phyloP scores from a whole-genome alignment of 1,284 basidiomycete genomes.

The Rhodotorula sp. region DNA sequence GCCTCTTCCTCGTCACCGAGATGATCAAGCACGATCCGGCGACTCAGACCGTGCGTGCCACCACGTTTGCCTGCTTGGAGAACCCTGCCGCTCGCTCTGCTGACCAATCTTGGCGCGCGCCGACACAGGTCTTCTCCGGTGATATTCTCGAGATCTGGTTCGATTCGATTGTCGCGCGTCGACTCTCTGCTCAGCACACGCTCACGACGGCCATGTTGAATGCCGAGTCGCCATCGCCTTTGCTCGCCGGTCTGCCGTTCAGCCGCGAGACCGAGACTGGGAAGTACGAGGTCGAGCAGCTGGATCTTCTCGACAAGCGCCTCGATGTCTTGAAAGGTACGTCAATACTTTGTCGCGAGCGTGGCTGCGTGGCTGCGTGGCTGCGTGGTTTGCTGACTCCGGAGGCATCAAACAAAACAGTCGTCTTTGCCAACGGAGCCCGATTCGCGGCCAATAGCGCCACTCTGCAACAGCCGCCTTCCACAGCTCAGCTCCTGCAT shows the following conservation, averaged over 20 bases:
- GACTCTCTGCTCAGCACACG: conserved; percentile 59
- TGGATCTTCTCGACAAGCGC: conserved; percentile 24
- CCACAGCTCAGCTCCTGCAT: conserved; percentile 15
- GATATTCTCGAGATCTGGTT: conserved; percentile 62
- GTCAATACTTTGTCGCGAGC: background rate
- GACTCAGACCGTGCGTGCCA: conserved; percentile 59
- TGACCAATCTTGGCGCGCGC: background rate
- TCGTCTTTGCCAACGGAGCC: conserved; percentile 22
- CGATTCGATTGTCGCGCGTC: conserved; percentile 58
- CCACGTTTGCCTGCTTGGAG: background rate
- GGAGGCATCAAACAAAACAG: conserved; percentile 4
- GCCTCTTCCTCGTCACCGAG: conserved; percentile 66
- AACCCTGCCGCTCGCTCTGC: background rate
- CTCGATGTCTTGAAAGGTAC: conserved; percentile 28
- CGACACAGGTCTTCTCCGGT: conserved; percentile 55
- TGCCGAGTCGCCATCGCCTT: conserved; percentile 4
- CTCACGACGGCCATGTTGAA: conserved; percentile 33
- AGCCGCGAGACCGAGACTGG: background rate
- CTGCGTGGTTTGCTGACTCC: too few relatives aligned
- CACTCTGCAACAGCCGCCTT: background rate
- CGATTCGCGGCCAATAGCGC: background rate
- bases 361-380: too few relatives aligned
- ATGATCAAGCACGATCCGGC: conserved; percentile 64
- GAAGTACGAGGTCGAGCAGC: conserved; percentile 15
- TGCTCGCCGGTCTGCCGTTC: conserved; percentile 25